Evolutionary conservation across 345 rosid genomes (phyloP).

Genomic region (Toxicodendron radicans): DNA sequence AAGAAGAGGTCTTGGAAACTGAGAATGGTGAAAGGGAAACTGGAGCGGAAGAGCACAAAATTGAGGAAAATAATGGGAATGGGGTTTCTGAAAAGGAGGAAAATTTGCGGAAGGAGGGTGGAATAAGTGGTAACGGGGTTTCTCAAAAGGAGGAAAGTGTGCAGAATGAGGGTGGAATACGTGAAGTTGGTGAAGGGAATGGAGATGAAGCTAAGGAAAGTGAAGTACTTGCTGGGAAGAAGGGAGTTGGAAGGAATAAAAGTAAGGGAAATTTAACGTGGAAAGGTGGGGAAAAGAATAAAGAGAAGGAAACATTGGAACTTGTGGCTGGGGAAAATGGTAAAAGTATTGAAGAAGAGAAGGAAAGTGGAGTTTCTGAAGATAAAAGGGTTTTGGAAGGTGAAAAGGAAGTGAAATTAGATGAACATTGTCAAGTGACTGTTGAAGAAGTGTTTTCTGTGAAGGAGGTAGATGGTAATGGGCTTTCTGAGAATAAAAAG

Average conservation of each 20-base stretch:
- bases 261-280: background rate
- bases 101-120: background rate
- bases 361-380: background rate
- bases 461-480: background rate
- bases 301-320: background rate
- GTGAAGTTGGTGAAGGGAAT: background rate
- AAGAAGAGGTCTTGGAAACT: background rate
- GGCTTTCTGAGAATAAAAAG: background rate
- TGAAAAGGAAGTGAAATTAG: background rate
- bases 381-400: background rate
- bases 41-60: background rate
- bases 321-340: background rate
- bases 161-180: background rate
- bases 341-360: background rate
- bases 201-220: background rate
- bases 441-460: background rate
- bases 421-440: background rate
- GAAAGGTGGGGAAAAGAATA: background rate
- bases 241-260: no score
- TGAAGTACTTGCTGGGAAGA: background rate
- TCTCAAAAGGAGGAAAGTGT: background rate
- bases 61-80: background rate
- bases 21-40: background rate
- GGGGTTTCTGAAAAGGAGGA: background rate
- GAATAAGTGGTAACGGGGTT: background rate